Evolutionary conservation across 2,329 filamentous ascomycete species (phyloP).

Genomic region (Daldinia sp.): DNA sequence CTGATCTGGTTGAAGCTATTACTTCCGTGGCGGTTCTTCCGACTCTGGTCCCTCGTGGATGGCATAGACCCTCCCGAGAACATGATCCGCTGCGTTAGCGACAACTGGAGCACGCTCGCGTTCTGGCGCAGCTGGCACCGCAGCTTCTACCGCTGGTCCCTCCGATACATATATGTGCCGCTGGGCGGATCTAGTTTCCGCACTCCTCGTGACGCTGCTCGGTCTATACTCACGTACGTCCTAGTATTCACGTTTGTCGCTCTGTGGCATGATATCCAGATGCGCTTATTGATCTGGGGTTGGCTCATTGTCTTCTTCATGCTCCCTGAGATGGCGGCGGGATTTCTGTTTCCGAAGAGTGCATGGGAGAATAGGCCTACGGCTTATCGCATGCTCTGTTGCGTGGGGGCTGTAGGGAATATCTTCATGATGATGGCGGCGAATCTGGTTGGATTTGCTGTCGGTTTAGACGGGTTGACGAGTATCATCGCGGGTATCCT

Average conservation of each 20-base stretch:
- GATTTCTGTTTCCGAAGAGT: conserved; percentile 76
- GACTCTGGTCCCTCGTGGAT: conserved; percentile 92
- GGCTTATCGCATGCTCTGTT: conserved; percentile 82
- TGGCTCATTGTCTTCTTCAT: conserved; percentile 97
- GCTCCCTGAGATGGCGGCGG: conserved; percentile 83
- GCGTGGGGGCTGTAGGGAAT: conserved; percentile 83
- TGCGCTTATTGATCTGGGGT: conserved; percentile 92
- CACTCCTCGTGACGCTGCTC: conserved; percentile 60
- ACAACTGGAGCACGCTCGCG: conserved; percentile 90
- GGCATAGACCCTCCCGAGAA: conserved; percentile 97
- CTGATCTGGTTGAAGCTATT: conserved; percentile 98
- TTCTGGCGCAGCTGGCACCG: conserved; percentile 99
- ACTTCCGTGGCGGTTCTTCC: conserved; percentile 97
- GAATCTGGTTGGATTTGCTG: conserved; percentile 93
- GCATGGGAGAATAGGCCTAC: conserved; percentile 78
- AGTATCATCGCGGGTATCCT: conserved; percentile 81
- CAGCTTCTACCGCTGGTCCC: conserved; percentile 92
- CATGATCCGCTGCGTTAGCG: conserved; percentile 95
- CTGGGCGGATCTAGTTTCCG: conserved; percentile 77
- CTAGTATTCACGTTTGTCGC: conserved; percentile 96
- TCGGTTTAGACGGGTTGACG: conserved; percentile 88
- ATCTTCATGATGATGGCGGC: conserved; percentile 95
- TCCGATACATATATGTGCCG: conserved; percentile 94
- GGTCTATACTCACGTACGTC: conserved; percentile 80
- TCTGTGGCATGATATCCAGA: conserved; percentile 96